These are phyloP conservation scores for Dioscorea alata DNA, from an alignment of 106 monocot species.

Conservation along the genomic window DNA sequence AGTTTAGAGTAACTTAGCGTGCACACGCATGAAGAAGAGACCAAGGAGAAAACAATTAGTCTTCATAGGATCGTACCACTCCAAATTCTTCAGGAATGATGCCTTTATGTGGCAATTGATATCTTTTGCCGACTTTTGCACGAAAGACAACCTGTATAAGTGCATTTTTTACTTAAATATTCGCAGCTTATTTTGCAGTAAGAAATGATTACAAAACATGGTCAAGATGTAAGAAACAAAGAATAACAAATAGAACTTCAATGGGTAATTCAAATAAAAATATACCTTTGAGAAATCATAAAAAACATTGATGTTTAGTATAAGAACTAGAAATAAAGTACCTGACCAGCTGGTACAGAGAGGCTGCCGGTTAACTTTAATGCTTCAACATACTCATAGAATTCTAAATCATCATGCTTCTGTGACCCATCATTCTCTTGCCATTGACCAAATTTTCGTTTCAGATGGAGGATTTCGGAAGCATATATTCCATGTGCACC, in stretches of 20 bases:
- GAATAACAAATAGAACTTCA: no score
- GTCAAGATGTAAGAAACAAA: no score
- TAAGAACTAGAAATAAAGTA: slow-evolving; percentile 6
- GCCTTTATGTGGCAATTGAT: slow-evolving; percentile 84
- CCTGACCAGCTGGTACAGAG: slow-evolving; percentile 84
- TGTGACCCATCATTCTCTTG: slow-evolving; percentile 43
- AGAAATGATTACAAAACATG: no score
- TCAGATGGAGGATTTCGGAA: slow-evolving; percentile 72
- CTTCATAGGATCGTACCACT: slow-evolving; percentile 49
- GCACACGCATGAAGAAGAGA: no score
- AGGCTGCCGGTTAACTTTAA: slow-evolving; percentile 70
- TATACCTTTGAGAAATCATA: no score
- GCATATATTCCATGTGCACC: slow-evolving; percentile 55
- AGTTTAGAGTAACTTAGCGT: neutral
- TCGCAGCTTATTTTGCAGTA: no score
- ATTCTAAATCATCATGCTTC: slow-evolving; percentile 40
- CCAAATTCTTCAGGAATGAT: slow-evolving; percentile 98
- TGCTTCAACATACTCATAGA: slow-evolving; percentile 99
- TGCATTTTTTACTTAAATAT: no score
- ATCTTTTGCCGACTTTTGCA: slow-evolving; percentile 77
- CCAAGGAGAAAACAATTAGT: neutral
- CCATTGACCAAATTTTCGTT: slow-evolving; percentile 92
- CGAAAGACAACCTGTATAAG: slow-evolving; percentile 22
- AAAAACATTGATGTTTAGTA: no score
- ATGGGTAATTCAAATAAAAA: no score